Evolutionary conservation across 768 basidiomycete species (phyloP), one percentile per base, ranked within the genome.

Genomic region (Leucosporidium scottii): DNA sequence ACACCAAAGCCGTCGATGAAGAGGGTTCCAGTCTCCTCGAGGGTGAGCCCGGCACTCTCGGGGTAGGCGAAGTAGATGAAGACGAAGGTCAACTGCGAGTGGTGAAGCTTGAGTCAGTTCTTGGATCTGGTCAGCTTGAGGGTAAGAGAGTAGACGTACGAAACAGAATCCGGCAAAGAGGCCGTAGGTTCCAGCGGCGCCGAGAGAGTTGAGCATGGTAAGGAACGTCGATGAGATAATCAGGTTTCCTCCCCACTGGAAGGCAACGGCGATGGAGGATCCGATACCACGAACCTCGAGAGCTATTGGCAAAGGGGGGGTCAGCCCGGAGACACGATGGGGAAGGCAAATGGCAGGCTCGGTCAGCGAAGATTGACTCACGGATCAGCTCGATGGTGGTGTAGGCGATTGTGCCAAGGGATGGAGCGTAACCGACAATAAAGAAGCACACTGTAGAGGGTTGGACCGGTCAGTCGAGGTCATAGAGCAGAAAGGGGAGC

Each of bases 371-470:
- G 7, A 6, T 17, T 7, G 54, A 17, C 27, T 51, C 5, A 56
- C 53, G 62, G 30, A 64, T 64, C 27, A 81, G 89, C 88, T 39
- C 89, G 81, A 25, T 82, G 80, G 78, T 90, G 89, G 21, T 90
- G 81, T 75, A 90, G 87, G 55, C 87, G 87, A 76, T 89, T 88
- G 73, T 90, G 87, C 89, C 88, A 89, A 1, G 89, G 87, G 3
- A 90, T 85, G 73, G 89, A 88, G 0, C 89, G 89, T 21, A 90
- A 79, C 6, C 89, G 87, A 3, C 44, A 10, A 64, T 64, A 54
- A 64, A 64, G 55, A 57, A 23, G 30, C 49, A 50, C 54, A 64
- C 51, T 50, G 48, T 44, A 23, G 12, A 12, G 13, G 34, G 15
- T 49, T 18, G 6, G 50, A n/a, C 0, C 78, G 8, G 81, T 79